Conservation (phyloP, 2,329 filamentous ascomycete genomes). For the Amesomyces nigricolor region DNA sequence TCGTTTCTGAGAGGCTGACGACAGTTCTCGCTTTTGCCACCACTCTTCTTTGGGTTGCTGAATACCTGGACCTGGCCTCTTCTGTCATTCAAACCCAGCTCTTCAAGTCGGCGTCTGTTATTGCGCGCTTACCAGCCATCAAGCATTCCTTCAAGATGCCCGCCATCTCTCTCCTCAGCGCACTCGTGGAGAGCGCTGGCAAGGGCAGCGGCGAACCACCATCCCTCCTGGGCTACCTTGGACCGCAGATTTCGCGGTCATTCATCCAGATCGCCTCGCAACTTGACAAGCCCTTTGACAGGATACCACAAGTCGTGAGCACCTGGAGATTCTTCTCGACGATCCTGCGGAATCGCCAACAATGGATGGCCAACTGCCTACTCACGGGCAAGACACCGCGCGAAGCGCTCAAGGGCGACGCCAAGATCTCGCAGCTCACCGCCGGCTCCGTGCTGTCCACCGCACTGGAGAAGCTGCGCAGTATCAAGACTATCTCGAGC, state of each 20-base stretch:
- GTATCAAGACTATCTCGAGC: slow-evolving; percentile 59
- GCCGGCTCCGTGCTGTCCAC: slow-evolving; percentile 64
- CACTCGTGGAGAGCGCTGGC: slow-evolving; percentile 65
- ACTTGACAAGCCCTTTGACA: slow-evolving; percentile 68
- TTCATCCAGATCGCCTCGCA: slow-evolving; percentile 75
- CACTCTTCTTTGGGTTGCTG: slow-evolving; percentile 64
- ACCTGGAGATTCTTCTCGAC: slow-evolving; percentile 85
- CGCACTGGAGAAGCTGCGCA: slow-evolving; percentile 65
- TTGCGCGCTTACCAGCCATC: slow-evolving; percentile 70
- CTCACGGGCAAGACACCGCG: slow-evolving; percentile 82
- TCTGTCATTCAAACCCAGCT: slow-evolving; percentile 69
- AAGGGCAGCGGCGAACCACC: slow-evolving; percentile 68
- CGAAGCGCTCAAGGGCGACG: slow-evolving; percentile 58
- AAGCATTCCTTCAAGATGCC: slow-evolving; percentile 61
- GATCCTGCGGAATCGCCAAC: slow-evolving; percentile 82
- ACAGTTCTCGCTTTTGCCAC: slow-evolving; percentile 62
- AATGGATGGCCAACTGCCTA: slow-evolving; percentile 92
- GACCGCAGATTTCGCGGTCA: slow-evolving; percentile 72
- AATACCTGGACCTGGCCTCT: slow-evolving; percentile 56
- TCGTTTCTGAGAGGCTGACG: slow-evolving; percentile 57
- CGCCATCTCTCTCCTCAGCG: slow-evolving; percentile 64
- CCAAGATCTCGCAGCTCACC: slow-evolving; percentile 45
- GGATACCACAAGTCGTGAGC: slow-evolving; percentile 57
- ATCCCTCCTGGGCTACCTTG: slow-evolving; percentile 89
- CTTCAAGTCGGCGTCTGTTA: slow-evolving; percentile 71